Percentiles rank a stretch among this genome's conserved stretches.
These are phyloP conservation scores for Penicillium egyptiacum DNA, from an alignment of 495 filamentous ascomycete genomes.

Conservation along the genomic window DNA sequence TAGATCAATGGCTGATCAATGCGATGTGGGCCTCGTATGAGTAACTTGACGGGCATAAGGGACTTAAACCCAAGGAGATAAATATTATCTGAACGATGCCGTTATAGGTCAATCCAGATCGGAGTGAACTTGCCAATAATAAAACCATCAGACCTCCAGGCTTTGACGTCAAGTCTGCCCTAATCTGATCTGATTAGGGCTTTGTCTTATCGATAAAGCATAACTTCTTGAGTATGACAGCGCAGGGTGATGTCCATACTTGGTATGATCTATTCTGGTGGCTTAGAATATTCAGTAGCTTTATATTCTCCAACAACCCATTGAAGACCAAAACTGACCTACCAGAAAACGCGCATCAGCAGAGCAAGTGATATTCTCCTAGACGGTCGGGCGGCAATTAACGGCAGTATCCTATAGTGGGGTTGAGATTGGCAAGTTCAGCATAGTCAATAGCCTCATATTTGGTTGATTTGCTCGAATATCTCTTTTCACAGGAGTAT, in stretches of 20 bases:
- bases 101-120: no score
- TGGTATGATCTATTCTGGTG: not conserved
- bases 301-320: not conserved
- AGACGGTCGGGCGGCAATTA: slow-evolving; percentile 9
- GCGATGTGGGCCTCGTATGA: slow-evolving; percentile 10
- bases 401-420: slow-evolving; percentile 25
- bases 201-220: slow-evolving; percentile 9
- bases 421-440: slow-evolving; percentile 8
- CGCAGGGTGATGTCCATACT: not conserved
- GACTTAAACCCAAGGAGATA: no score
- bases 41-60: not conserved
- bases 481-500: not conserved
- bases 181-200: slow-evolving; percentile 12
- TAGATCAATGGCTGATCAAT: slow-evolving; percentile 18
- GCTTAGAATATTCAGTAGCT: not conserved
- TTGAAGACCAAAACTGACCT: not conserved
- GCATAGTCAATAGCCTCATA: not conserved
- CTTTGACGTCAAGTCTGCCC: slow-evolving; percentile 5
- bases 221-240: not conserved
- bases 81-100: no score
- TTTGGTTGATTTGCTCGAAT: not conserved
- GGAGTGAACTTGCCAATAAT: not conserved
- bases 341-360: not conserved
- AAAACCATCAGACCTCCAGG: not conserved
- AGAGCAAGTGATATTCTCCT: not conserved